Evolutionary conservation across 1,284 basidiomycete genomes (phyloP).

Genomic region (Ceratorhiza oryzae-sativae): DNA sequence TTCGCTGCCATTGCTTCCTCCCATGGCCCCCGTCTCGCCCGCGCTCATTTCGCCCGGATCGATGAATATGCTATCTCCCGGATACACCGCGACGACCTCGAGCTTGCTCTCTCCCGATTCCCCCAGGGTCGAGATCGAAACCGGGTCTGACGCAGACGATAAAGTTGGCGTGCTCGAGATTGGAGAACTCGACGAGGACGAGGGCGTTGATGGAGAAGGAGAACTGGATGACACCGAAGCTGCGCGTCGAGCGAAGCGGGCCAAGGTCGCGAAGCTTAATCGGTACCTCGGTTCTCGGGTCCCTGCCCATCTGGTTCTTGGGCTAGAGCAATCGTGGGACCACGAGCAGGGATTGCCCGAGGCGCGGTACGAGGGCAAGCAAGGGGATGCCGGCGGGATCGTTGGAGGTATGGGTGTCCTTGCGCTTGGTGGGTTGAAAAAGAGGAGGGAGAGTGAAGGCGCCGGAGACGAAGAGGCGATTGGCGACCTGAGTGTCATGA

Average conservation of each 20-base stretch:
- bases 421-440: constrained; percentile 10
- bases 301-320: constrained; percentile 70
- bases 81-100: neutral
- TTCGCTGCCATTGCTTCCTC: constrained; percentile 1
- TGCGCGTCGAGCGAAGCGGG: constrained; percentile 69
- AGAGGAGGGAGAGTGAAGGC: constrained; percentile 29
- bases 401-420: neutral
- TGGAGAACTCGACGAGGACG: neutral
- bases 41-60: neutral
- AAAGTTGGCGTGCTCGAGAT: constrained; percentile 29
- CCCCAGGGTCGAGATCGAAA: neutral
- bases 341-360: constrained; percentile 51
- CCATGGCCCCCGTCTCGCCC: constrained; percentile 8
- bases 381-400: constrained; percentile 43
- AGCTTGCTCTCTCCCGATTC: neutral
- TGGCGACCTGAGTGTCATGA: constrained; percentile 52
- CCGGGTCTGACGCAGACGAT: neutral
- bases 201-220: neutral
- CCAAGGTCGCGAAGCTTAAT: constrained; percentile 77
- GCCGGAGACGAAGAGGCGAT: constrained; percentile 43
- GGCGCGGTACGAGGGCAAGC: constrained; percentile 42
- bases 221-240: constrained; percentile 53
- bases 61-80: neutral
- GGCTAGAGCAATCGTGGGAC: constrained; percentile 51
- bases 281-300: constrained; percentile 80